Evolutionary conservation across 208 protist species (phyloP).

Genomic region (Trichomonas tenax): DNA sequence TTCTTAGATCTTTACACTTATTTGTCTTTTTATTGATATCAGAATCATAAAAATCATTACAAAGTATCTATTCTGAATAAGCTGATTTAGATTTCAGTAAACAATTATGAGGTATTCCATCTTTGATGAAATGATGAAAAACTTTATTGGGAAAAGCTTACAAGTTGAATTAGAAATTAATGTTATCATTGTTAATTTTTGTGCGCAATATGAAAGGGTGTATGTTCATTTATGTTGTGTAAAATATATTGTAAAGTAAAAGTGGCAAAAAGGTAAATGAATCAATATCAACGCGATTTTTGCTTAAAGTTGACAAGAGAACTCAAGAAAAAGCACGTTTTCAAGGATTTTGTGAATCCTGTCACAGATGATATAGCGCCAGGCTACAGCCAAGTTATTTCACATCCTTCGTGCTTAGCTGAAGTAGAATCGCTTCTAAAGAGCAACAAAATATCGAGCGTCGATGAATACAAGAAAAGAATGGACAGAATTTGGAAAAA

Average conservation of each 20-base stretch:
- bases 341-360: neutral
- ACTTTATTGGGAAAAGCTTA: too few species aligned
- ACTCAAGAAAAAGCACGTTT: neutral
- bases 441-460: neutral
- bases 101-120: too few species aligned
- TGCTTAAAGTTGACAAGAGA: neutral
- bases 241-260: neutral
- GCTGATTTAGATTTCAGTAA: too few species aligned
- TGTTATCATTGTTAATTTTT: too few species aligned
- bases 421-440: neutral
- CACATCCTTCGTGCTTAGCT: neutral
- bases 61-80: too few species aligned
- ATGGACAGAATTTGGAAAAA: slow-evolving; percentile 10
- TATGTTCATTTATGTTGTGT: too few species aligned
- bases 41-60: too few species aligned
- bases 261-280: neutral
- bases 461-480: neutral
- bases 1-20: too few species aligned
- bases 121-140: too few species aligned
- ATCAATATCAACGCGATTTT: neutral
- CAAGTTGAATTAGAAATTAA: too few species aligned
- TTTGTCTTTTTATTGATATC: too few species aligned
- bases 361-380: neutral
- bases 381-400: neutral
- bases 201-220: too few species aligned